Conservation (phyloP, 2,329 filamentous ascomycete species). For the Arthrobotrys pseudoclavata region DNA sequence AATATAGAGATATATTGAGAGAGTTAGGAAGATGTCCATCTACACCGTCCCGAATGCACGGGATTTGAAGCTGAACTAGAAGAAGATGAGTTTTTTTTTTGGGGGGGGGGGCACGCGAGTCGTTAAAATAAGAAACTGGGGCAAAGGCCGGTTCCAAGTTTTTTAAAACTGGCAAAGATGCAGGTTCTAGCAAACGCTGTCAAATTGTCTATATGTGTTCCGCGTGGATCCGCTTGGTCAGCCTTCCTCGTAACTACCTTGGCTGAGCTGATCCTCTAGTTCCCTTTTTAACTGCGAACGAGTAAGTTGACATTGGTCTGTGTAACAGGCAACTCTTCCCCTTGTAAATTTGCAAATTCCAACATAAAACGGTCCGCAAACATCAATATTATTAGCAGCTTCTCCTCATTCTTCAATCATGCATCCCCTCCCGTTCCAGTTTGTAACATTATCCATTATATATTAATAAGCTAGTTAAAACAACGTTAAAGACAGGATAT, state of each 20-base stretch:
- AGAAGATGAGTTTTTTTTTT: slow-evolving; percentile 1
- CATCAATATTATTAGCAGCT: not conserved
- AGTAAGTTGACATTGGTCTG: slow-evolving; percentile 21
- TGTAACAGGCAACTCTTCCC: slow-evolving; percentile 24
- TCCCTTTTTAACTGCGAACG: slow-evolving; percentile 16
- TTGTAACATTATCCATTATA: slow-evolving; percentile 56
- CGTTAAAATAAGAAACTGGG: slow-evolving; percentile 53
- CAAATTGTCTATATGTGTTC: slow-evolving; percentile 1
- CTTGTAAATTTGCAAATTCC: slow-evolving; percentile 26
- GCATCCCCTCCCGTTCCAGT: not conserved
- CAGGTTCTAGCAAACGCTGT: slow-evolving; percentile 22
- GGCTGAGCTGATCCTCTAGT: slow-evolving; percentile 16
- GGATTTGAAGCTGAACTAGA: not conserved
- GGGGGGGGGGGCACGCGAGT: slow-evolving; percentile 44
- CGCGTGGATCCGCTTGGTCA: slow-evolving; percentile 51
- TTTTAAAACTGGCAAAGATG: slow-evolving; percentile 21
- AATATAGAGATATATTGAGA: not conserved
- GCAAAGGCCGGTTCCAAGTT: slow-evolving; percentile 24
- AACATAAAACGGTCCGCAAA: slow-evolving; percentile 9
- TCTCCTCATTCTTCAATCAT: not conserved
- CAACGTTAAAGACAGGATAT: slow-evolving; percentile 41
- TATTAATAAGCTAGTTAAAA: slow-evolving; percentile 48
- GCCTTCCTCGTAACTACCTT: slow-evolving; percentile 27
- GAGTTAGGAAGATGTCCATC: slow-evolving; percentile 14
- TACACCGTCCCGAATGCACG: not conserved